These are phyloP conservation scores for Tieghemostelium lacteum DNA, from an alignment of 78 protist genomes.

Conservation along the genomic window DNA sequence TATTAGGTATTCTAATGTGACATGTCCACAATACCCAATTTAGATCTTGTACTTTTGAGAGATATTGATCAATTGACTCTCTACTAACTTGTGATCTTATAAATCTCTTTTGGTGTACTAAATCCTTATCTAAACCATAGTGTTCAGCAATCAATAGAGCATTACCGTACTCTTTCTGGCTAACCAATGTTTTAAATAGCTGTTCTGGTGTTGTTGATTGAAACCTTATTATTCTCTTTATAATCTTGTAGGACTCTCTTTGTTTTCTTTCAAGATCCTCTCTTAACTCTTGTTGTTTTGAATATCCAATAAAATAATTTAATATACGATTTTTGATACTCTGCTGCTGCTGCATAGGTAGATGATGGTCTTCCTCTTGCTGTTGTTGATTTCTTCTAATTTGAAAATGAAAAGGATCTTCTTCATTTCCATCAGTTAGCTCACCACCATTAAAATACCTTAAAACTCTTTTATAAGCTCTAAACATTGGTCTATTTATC, in stretches of 20 bases:
- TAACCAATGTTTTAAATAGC: constrained; percentile 45
- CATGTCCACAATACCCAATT: constrained; percentile 70
- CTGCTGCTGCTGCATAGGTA: background rate
- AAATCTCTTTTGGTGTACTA: constrained; percentile 73
- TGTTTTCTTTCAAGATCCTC: background rate
- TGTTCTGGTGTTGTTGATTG: constrained; percentile 79
- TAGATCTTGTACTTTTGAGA: constrained; percentile 52
- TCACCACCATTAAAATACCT: constrained; percentile 68
- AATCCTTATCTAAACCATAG: constrained; percentile 73
- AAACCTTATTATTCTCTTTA: constrained; percentile 41
- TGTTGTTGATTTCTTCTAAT: constrained; percentile 4
- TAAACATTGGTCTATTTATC: background rate
- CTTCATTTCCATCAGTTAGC: constrained; percentile 34
- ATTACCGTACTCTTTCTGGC: constrained; percentile 67
- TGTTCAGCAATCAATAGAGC: constrained; percentile 73
- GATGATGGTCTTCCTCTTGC: background rate
- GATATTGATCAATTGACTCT: constrained; percentile 24
- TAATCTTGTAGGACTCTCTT: constrained; percentile 2
- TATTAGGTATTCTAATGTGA: constrained; percentile 50
- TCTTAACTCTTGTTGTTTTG: constrained; percentile 1
- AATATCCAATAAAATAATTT: background rate
- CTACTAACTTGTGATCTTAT: constrained; percentile 8
- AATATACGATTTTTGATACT: no score
- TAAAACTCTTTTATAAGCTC: constrained; percentile 12
- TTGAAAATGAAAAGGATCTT: constrained; percentile 51